Evolutionary conservation across 1,284 basidiomycete genomes (phyloP), one percentile per base, ranked within the genome.

Genomic region (Leccinum pachyderme): DNA sequence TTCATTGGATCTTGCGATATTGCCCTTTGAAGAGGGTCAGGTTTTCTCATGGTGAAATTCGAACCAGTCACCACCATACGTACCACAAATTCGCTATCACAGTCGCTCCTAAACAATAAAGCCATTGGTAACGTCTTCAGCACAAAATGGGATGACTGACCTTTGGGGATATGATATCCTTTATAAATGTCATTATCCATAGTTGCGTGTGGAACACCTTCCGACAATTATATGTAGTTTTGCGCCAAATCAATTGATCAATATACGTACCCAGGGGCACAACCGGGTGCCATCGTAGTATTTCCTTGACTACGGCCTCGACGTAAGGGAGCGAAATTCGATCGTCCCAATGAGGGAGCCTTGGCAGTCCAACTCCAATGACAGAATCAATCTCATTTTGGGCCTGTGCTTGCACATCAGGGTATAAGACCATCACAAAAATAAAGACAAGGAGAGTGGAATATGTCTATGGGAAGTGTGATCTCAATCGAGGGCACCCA

Each of bases 301-400:
- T 73, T 63, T 84, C 84, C 56, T 78, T 80, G 52, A 82, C 59
- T 1, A 82, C 59, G 0, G 80, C 80, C 12, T 71, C 63, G 1
- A 84, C 61, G 61, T 81, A 84, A 0, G 67, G 70, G 15, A 84
- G 64, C 12, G 61, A 65, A 1, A 59, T 51, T 4, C 77, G 60
- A 39, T 81, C 75, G 3, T 68, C 65, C 35, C 76, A 72, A 4
- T 67, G 61, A 2, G 80, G 81, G 1, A 76, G 49, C 39, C 74
- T 64, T 13, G 47, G 37, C 5, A 68, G 54, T 44, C 69, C 69
- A 24, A 52, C 41, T 6, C 76, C 75, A 28, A 75, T 63, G 32
- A 77, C 64, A 15, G 62, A 60, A 57, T 78, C 75, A 22, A 83
- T 68, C 54, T 82, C 81, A 32, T 57, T 61, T 51, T 76, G 78